phyloP scores from a whole-genome alignment of 2,329 filamentous ascomycete species.

The Aspergillus ochraceus region DNA sequence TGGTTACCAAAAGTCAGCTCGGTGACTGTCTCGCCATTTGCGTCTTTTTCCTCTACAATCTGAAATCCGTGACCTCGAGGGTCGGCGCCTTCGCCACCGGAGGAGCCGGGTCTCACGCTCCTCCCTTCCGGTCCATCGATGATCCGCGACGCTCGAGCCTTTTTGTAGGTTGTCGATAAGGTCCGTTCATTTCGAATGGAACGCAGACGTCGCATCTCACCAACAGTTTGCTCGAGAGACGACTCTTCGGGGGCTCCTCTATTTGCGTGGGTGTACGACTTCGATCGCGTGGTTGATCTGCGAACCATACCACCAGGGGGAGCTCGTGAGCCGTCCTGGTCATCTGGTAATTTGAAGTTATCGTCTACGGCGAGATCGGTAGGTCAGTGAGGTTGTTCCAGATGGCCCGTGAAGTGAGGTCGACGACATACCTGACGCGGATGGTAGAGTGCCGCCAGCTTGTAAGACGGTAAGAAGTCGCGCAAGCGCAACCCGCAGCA shows the following conservation, averaged over 20 bases:
- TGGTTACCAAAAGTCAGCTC: constrained; percentile 86
- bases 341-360: constrained; percentile 65
- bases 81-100: constrained; percentile 60
- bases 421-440: constrained; percentile 58
- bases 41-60: constrained; percentile 77
- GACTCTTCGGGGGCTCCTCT: constrained; percentile 62
- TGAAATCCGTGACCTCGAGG: constrained; percentile 63
- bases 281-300: constrained; percentile 68
- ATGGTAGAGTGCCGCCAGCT: constrained; percentile 76
- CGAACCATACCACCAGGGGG: constrained; percentile 52
- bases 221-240: constrained; percentile 92
- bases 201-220: constrained; percentile 86
- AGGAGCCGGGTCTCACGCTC: constrained; percentile 68
- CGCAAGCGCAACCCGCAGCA: constrained; percentile 87
- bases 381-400: background rate
- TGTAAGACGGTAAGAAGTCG: constrained; percentile 83
- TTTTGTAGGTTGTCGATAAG: constrained; percentile 87
- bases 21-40: constrained; percentile 66
- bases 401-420: background rate
- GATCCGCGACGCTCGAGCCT: constrained; percentile 84
- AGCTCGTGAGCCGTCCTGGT: constrained; percentile 62
- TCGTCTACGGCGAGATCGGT: constrained; percentile 56
- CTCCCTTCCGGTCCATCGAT: constrained; percentile 81
- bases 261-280: constrained; percentile 67
- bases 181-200: constrained; percentile 95